Conservation (phyloP, 2,329 filamentous ascomycete species). For the Calonectria leucothoes region DNA sequence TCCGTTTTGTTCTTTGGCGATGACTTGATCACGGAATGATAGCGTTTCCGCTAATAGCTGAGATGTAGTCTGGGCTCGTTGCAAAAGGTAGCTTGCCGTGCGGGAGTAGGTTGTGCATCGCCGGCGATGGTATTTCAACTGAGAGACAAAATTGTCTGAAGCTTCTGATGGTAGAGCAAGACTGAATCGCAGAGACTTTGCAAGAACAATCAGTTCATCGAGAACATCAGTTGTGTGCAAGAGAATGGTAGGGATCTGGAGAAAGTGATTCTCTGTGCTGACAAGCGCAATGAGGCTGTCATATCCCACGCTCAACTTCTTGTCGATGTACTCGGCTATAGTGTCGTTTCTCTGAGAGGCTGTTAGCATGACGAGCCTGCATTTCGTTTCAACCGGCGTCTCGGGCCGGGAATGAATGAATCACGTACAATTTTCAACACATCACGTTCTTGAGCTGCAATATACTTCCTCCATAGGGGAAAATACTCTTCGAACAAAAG, state of each 20-base stretch:
- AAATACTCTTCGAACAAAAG: neutral
- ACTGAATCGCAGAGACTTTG: neutral
- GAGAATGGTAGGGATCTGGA: constrained; percentile 1
- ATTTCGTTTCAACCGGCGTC: neutral
- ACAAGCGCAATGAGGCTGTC: neutral
- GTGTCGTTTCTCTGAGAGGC: neutral
- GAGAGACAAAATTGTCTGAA: neutral
- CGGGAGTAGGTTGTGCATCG: neutral
- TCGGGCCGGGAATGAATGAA: neutral
- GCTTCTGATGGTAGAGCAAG: neutral
- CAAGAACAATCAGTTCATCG: neutral
- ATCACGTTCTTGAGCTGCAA: neutral
- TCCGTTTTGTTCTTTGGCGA: neutral
- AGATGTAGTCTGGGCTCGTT: neutral
- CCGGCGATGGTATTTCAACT: neutral
- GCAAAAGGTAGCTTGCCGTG: neutral
- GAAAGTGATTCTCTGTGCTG: neutral
- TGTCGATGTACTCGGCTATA: neutral
- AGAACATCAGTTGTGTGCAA: neutral
- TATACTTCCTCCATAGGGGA: neutral
- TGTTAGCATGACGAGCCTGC: neutral
- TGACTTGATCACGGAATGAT: neutral
- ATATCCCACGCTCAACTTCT: neutral
- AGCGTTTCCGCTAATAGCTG: neutral
- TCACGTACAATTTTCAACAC: neutral